Conservation (phyloP, 371 early-diverging fungal genomes). For the Apophysomyces ossiformis region DNA sequence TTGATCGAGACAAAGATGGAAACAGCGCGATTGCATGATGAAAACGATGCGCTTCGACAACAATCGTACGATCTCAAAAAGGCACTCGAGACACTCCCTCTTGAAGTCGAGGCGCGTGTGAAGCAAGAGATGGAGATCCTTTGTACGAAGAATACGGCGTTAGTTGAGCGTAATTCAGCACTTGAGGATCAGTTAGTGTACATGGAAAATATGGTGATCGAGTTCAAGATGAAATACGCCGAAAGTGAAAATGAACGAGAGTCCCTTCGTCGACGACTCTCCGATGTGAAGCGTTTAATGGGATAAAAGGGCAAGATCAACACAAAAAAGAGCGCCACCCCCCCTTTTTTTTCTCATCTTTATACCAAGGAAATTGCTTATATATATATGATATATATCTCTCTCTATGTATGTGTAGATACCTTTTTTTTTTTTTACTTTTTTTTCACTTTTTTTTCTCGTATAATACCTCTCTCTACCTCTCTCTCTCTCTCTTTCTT, state of each 20-base stretch:
- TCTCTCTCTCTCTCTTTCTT: too few relatives aligned
- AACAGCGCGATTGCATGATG: slow-evolving; percentile 59
- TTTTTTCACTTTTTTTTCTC: too few relatives aligned
- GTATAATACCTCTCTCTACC: too few relatives aligned
- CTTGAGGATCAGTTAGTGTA: slow-evolving; percentile 78
- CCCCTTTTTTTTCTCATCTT: too few relatives aligned
- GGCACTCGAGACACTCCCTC: slow-evolving; percentile 58
- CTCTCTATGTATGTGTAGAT: too few relatives aligned
- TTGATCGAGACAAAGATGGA: slow-evolving; percentile 64
- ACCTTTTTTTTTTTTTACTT: too few relatives aligned
- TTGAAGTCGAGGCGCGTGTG: slow-evolving; percentile 71
- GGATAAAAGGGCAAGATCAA: slow-evolving; percentile 17
- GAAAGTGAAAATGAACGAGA: slow-evolving; percentile 80
- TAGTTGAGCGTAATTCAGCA: slow-evolving; percentile 72
- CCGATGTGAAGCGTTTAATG: slow-evolving; percentile 59
- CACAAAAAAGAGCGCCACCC: too few relatives aligned
- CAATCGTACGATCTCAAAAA: slow-evolving; percentile 58
- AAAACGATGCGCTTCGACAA: slow-evolving; percentile 68
- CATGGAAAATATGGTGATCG: slow-evolving; percentile 74
- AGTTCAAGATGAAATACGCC: slow-evolving; percentile 72
- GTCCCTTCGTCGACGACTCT: slow-evolving; percentile 60
- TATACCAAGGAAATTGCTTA: too few relatives aligned
- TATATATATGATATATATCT: too few relatives aligned
- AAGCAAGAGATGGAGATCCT: slow-evolving; percentile 81
- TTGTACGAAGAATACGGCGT: slow-evolving; percentile 79